phyloP scores from a whole-genome alignment of 2,329 filamentous ascomycete species.

The Fusarium brevicatenulatum region DNA sequence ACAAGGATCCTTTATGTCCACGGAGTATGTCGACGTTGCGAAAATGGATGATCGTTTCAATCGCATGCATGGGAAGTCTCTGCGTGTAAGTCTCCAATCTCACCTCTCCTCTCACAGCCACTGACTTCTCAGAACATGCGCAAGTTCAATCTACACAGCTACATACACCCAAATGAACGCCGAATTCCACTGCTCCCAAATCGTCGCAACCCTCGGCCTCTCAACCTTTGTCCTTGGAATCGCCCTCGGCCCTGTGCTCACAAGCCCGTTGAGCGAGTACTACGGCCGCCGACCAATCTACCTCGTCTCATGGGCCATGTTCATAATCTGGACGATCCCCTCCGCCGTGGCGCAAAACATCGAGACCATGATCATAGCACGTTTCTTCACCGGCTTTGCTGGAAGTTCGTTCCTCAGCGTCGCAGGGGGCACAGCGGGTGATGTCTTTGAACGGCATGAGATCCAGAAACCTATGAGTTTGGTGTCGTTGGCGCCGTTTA shows the following conservation, averaged over 20 bases:
- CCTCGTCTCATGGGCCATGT: conserved; percentile 74
- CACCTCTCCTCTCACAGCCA: fast-evolving
- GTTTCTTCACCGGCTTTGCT: conserved; percentile 79
- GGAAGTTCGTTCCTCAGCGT: conserved; percentile 53
- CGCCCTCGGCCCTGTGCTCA: conserved; percentile 65
- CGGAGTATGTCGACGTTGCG: conserved; percentile 20
- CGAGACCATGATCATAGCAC: conserved; percentile 75
- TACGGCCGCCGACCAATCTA: conserved; percentile 83
- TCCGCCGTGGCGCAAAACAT: conserved; percentile 81
- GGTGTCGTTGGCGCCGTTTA: conserved; percentile 31
- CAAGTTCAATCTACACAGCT: conserved; percentile 76
- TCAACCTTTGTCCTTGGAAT: conserved; percentile 58
- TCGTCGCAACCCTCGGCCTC: conserved; percentile 23
- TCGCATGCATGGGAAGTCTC: conserved; percentile 22
- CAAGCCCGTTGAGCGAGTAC: conserved; percentile 70
- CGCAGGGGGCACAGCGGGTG: conserved; percentile 33
- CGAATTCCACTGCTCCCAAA: conserved; percentile 21
- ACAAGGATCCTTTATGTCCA: conserved; percentile 22
- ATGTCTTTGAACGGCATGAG: conserved; percentile 22
- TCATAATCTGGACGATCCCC: conserved; percentile 80
- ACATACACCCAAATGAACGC: conserved; percentile 32
- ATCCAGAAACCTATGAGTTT: conserved; percentile 37
- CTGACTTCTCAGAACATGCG: conserved; percentile 68
- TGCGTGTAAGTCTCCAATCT: conserved; percentile 15
- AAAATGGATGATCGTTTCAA: conserved; percentile 32